Evolutionary conservation across 768 basidiomycete genomes (phyloP).

Genomic region (Leccinum olivaceopallidum): DNA sequence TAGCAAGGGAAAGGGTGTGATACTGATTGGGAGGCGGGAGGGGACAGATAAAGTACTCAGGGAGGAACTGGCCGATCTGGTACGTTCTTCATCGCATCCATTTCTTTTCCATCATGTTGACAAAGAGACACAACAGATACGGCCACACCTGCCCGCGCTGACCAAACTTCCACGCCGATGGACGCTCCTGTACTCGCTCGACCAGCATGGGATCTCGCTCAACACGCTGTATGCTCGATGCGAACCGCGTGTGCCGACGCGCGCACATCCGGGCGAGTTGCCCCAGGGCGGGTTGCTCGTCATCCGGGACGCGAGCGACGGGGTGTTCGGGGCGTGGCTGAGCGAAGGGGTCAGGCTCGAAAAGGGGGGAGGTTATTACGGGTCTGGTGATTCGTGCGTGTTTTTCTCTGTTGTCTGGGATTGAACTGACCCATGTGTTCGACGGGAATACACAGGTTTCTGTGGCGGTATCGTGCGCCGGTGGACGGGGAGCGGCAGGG

Average conservation of each 20-base stretch:
- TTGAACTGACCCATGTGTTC: background rate
- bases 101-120: background rate
- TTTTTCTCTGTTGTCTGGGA: background rate
- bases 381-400: constrained; percentile 82
- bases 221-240: constrained; percentile 81
- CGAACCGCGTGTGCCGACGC: constrained; percentile 37
- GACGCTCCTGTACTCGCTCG: constrained; percentile 85
- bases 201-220: constrained; percentile 93
- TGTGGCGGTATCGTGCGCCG: constrained; percentile 37
- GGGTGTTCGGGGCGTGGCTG: constrained; percentile 81
- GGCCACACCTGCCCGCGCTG: constrained; percentile 71
- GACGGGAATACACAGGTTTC: background rate
- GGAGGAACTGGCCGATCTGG: constrained; percentile 56
- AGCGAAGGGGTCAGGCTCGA: constrained; percentile 64
- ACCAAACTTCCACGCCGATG: constrained; percentile 69
- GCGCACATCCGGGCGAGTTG: constrained; percentile 19
- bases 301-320: constrained; percentile 61
- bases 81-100: constrained; percentile 34
- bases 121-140: constrained; percentile 47
- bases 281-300: constrained; percentile 58
- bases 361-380: constrained; percentile 69
- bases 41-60: constrained; percentile 54
- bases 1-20: constrained; percentile 45
- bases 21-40: constrained; percentile 55
- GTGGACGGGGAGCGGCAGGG: constrained; percentile 20